A percentile compares a stretch with the other conserved stretches of the same genome.
Conservation (phyloP, 139 green algal genomes). For the Chlorella sp. region DNA sequence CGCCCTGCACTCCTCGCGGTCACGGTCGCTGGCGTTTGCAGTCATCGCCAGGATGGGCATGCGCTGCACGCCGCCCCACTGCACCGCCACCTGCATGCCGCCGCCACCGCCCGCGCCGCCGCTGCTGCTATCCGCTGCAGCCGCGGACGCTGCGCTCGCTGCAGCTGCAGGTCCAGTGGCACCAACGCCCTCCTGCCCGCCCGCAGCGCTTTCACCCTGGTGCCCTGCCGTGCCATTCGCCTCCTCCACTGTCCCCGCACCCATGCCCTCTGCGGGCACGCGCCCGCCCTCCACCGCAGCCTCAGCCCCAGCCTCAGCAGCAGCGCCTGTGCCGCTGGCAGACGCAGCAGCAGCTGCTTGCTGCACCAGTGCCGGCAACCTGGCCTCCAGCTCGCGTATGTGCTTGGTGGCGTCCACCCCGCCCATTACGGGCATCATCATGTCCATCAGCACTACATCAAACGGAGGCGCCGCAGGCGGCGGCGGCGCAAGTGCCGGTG, state of each 20-base stretch:
- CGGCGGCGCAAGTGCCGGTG: too few species aligned
- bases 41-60: conserved; percentile 83
- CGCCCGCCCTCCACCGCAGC: too few species aligned
- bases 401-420: conserved; percentile 70
- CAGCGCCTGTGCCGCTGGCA: too few species aligned
- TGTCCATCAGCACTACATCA: conserved; percentile 61
- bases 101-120: background rate
- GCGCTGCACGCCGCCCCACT: background rate
- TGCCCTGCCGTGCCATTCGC: too few species aligned
- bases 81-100: background rate
- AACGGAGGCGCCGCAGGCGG: conserved; percentile 15
- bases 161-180: too few species aligned
- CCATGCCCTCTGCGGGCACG: too few species aligned
- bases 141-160: too few species aligned
- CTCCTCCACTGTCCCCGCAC: too few species aligned
- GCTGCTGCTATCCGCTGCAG: background rate
- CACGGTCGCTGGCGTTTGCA: conserved; percentile 17
- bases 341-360: too few species aligned
- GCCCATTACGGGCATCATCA: conserved; percentile 88
- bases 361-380: too few species aligned
- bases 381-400: conserved; percentile 47
- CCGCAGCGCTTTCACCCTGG: background rate
- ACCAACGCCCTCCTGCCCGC: too few species aligned
- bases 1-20: conserved; percentile 68
- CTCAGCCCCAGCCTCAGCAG: too few species aligned